phyloP scores from a whole-genome alignment of 2,329 filamentous ascomycete genomes.

The Tolypocladium inflatum region DNA sequence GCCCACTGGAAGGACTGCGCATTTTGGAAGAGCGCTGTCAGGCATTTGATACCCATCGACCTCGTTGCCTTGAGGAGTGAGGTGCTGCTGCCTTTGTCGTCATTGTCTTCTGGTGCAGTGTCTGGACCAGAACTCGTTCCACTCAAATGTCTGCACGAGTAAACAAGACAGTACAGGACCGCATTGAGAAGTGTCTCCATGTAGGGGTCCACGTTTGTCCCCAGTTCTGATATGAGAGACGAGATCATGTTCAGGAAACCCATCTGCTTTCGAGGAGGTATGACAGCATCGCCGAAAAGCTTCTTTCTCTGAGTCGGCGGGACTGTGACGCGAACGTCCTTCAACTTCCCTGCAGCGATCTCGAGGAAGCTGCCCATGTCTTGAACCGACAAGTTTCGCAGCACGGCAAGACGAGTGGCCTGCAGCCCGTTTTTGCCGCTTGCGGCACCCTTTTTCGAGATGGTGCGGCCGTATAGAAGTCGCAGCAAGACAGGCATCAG shows the following conservation, averaged over 20 bases:
- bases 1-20: constrained; percentile 63
- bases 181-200: constrained; percentile 62
- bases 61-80: constrained; percentile 59
- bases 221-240: constrained; percentile 76
- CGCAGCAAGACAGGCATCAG: constrained; percentile 82
- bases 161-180: constrained; percentile 71
- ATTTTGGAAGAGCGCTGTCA: constrained; percentile 69
- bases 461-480: constrained; percentile 80
- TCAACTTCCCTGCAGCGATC: constrained; percentile 67
- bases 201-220: constrained; percentile 61
- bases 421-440: constrained; percentile 75
- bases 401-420: constrained; percentile 67
- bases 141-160: constrained; percentile 52
- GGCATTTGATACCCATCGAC: constrained; percentile 69
- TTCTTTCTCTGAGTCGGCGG: constrained; percentile 36
- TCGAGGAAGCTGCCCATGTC: constrained; percentile 76
- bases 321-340: constrained; percentile 48
- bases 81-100: constrained; percentile 32
- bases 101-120: constrained; percentile 28
- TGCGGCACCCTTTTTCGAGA: constrained; percentile 67
- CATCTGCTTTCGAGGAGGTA: constrained; percentile 69
- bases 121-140: constrained; percentile 23
- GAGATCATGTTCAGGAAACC: constrained; percentile 90
- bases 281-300: constrained; percentile 46
- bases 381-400: constrained; percentile 65